phyloP scores from a whole-genome alignment of 1,284 basidiomycete species.

The Leccinum ponderosum region DNA sequence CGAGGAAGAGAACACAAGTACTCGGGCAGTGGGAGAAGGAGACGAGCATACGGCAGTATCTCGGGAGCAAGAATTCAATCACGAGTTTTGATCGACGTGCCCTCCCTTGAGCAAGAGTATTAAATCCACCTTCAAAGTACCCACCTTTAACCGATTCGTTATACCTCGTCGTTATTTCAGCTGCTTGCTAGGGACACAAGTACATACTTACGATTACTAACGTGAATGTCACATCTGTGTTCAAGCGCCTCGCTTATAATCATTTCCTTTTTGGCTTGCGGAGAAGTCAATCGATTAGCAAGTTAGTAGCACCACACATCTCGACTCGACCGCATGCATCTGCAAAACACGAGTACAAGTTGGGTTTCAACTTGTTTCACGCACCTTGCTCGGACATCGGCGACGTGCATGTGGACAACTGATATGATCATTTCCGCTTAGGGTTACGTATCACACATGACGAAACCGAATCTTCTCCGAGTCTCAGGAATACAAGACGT shows the following conservation, averaged over 20 bases:
- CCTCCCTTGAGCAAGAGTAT: neutral
- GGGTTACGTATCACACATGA: neutral
- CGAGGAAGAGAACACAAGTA: constrained; percentile 7
- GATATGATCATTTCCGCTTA: neutral
- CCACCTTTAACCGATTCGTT: constrained; percentile 7
- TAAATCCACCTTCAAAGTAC: constrained; percentile 6
- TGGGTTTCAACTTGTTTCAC: neutral
- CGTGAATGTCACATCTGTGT: neutral
- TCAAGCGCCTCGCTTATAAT: neutral
- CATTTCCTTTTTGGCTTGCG: neutral
- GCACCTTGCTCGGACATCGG: neutral
- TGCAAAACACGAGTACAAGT: neutral
- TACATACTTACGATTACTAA: neutral
- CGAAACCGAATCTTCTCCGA: neutral
- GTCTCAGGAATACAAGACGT: neutral
- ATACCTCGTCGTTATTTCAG: constrained; percentile 5
- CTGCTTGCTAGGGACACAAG: neutral
- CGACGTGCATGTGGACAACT: neutral
- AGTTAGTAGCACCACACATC: no score
- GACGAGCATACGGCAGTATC: constrained; percentile 17
- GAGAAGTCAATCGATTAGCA: no score
- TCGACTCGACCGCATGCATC: neutral
- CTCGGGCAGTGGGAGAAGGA: constrained; percentile 13
- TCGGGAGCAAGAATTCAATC: constrained; percentile 43
- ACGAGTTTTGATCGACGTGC: constrained; percentile 42